Base-by-base conservation (phyloP, 106 monocot species). In the Agapanthus africanus region DNA sequence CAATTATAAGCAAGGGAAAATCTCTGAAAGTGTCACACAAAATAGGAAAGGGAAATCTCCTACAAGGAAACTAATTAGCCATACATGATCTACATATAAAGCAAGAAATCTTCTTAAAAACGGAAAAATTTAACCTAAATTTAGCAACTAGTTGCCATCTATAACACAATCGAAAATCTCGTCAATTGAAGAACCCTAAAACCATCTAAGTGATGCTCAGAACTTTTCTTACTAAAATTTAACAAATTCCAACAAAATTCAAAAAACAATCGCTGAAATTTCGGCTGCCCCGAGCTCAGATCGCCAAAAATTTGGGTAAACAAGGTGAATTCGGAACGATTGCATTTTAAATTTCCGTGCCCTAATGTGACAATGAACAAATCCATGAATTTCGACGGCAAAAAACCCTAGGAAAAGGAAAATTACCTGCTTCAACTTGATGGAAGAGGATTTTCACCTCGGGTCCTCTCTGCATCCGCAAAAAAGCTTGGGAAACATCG, bases 401-500 rank as follows among this genome's bases (percentile, higher is more conserved):
- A 61, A 61, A 61, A 32, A 1, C n/a, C n/a, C 19, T 56, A 8
- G 10, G 35, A 61, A 61, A 40, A 37, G 71, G 31, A 31, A 73
- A 49, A 36, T 16, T 68, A 70, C 85, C 85, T 85, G 76, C n/a
- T 70, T 72, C 26, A 81, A 70, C 37, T 78, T 69, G 50, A 8
- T 21, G 15, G 74, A 28, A 18, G 78, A 79, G 33, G 72, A 40
- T 1, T 44, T 34, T 2, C 37, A 21, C 60, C 67, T 47, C n/a
- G 72, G 65, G 15, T 81, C 78, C 16, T 73, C 66, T 40, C 33
- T 68, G 70, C 85, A 79, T 10, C 69, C 49, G 63, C 76, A 68
- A 50, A 85, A 81, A 59, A 85, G 65, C 68, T 81, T 79, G 70
- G 56, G n/a, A 72, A 85, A 79, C 85, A 85, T 85, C 16, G 28